These are phyloP conservation scores for Ustilago vetiveriae DNA, from an alignment of 1,284 basidiomycete species.

Conservation along the genomic window DNA sequence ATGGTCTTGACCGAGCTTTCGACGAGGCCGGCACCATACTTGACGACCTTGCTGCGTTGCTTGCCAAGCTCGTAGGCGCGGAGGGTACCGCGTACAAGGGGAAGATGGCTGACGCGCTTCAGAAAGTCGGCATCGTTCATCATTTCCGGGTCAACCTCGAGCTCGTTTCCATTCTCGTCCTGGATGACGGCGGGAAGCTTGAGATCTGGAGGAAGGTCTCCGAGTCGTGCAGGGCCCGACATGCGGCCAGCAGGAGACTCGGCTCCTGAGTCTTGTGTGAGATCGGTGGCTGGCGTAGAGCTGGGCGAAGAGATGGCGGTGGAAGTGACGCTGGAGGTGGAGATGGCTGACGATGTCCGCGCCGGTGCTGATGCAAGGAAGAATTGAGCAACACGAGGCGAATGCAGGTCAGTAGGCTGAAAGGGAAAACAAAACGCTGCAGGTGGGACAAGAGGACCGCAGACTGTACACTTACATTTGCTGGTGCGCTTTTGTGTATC, in stretches of 20 bases:
- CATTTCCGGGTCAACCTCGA: conserved; percentile 55
- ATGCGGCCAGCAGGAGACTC: conserved; percentile 35
- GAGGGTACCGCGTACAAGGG: conserved; percentile 76
- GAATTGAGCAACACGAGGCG: too few relatives aligned
- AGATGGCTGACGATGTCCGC: conserved; percentile 48
- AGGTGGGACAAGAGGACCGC: too few relatives aligned
- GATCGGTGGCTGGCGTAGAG: conserved; percentile 55
- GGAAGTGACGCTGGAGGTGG: conserved; percentile 48
- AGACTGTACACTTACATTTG: conserved; percentile 22
- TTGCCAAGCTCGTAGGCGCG: conserved; percentile 80
- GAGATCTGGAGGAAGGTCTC: conserved; percentile 56
- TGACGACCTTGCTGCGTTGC: conserved; percentile 80
- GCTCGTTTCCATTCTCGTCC: conserved; percentile 57
- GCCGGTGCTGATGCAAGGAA: conserved; percentile 11
- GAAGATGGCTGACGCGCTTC: conserved; percentile 62
- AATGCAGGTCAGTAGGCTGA: too few relatives aligned
- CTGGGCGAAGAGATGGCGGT: conserved; percentile 56
- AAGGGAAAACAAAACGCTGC: not conserved
- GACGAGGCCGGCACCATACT: conserved; percentile 88
- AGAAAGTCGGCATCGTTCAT: conserved; percentile 59
- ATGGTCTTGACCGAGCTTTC: conserved; percentile 84
- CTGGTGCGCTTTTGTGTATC: conserved; percentile 22
- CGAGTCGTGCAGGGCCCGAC: conserved; percentile 34
- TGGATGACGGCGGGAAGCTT: conserved; percentile 58
- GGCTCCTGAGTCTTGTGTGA: conserved; percentile 43